Base-by-base conservation (phyloP, 2,329 filamentous ascomycete species). In the Claviceps humidiphila region DNA sequence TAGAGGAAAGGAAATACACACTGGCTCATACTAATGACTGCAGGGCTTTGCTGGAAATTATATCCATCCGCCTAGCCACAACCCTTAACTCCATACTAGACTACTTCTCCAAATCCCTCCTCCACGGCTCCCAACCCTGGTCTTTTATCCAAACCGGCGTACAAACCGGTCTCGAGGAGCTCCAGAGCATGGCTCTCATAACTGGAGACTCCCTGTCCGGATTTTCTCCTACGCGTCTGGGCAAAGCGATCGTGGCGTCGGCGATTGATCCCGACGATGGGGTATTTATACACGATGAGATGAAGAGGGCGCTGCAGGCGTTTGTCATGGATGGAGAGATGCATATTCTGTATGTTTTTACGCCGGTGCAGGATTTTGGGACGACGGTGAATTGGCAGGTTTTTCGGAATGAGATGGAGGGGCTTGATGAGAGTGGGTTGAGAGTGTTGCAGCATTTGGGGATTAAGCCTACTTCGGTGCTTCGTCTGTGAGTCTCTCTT, bases 241-340 rank as follows among this genome's bases (percentile, higher is more conserved):
- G 85, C 17, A 78, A 76, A 57, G 86, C 86, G 2, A 78, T 87
- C 24, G 85, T 89, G 24, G 79, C 81, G 9, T 87, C 85, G 3
- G 81, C 82, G 1, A 76, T 90, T 39, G 79, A 85, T 49, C 86
- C 85, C 0, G 83, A 87, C 54, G 85, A 89, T 58, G 86, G 86
- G 0, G 66, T 87, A 1, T 89, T 89, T 58, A 75, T 89, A 17
- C 72, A 89, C 58, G 73, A 78, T 46, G 86, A 90, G 64, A 71
- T 89, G 47, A 74, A 74, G 53, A 76, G 76, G 57, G 83, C 85
- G 0, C 71, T 89, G 2, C 72, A 77, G 55, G 83, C 82, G 1
- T 89, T 90, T 60, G 86, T 89, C 13, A 82, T 90, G 78, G 85
- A 89, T 60, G 82, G 84, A 4, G 86, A 90, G 56, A 83, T 90